Evolutionary conservation across 1,139 yeast genomes (phyloP).

Genomic region (Yamadazyma blattariae): DNA sequence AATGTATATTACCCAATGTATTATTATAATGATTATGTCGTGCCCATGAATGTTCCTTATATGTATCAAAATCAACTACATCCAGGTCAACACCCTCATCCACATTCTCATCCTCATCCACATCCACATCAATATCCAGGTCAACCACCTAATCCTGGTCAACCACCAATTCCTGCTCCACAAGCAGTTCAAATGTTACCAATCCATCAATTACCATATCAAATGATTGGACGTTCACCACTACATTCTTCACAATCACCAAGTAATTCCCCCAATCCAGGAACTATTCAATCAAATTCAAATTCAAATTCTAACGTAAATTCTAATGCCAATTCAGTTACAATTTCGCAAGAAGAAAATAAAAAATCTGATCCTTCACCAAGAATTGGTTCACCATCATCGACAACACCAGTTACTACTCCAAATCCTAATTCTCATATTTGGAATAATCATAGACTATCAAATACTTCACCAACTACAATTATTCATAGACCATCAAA

Average conservation of each 20-base stretch:
- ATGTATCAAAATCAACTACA: not conserved
- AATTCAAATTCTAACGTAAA: not conserved
- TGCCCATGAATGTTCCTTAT: conserved; percentile 11
- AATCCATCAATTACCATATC: not conserved
- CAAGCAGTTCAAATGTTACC: not conserved
- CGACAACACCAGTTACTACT: too few species aligned
- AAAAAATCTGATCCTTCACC: too few species aligned
- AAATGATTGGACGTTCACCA: conserved; percentile 1
- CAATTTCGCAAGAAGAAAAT: not conserved
- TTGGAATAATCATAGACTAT: conserved; percentile 7
- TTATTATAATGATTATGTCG: conserved; percentile 13
- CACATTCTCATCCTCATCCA: conserved; percentile 1
- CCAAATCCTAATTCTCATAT: too few species aligned
- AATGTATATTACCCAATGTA: conserved; percentile 10
- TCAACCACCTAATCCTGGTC: not conserved
- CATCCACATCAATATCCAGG: not conserved
- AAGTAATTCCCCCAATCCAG: not conserved
- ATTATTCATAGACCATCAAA: conserved; percentile 6
- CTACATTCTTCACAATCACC: not conserved
- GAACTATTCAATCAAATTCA: not conserved
- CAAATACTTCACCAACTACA: conserved; percentile 10
- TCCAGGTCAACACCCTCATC: conserved; percentile 5
- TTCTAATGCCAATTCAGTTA: not conserved
- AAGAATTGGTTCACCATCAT: conserved; percentile 6
- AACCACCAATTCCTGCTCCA: not conserved